phyloP scores from a whole-genome alignment of 768 basidiomycete species.

The Mycena vulgaris region DNA sequence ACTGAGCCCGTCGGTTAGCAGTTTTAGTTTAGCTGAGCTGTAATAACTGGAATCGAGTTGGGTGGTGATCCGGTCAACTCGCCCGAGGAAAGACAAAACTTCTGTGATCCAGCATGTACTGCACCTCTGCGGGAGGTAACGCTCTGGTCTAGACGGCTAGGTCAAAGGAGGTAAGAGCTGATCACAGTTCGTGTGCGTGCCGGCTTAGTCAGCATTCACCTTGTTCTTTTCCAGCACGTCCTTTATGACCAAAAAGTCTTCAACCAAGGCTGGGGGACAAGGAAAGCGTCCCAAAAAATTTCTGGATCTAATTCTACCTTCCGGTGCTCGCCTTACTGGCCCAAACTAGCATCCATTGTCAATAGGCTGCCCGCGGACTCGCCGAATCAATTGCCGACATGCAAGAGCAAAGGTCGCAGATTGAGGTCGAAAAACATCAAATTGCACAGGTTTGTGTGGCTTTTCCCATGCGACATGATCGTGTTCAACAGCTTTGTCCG shows the following conservation, averaged over 20 bases:
- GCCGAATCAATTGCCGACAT: slow-evolving; percentile 61
- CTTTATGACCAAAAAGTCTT: slow-evolving; percentile 11
- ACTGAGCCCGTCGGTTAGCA: slow-evolving; percentile 25
- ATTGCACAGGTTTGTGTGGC: slow-evolving; percentile 53
- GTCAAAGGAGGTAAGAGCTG: background rate
- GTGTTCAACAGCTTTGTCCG: background rate
- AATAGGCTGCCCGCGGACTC: slow-evolving; percentile 62
- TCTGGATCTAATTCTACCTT: slow-evolving; percentile 52
- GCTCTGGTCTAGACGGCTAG: background rate
- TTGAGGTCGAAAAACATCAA: slow-evolving; percentile 57
- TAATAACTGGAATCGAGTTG: no score
- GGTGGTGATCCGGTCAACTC: slow-evolving; percentile 29
- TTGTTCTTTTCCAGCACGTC: slow-evolving; percentile 12
- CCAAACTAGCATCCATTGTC: slow-evolving; percentile 25
- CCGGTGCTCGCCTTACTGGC: background rate
- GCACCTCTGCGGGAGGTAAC: slow-evolving; percentile 9
- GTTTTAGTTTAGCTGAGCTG: slow-evolving; percentile 18
- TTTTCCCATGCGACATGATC: slow-evolving; percentile 36
- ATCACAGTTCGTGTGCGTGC: slow-evolving; percentile 1
- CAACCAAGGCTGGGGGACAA: no score
- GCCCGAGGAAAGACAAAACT: slow-evolving; percentile 19
- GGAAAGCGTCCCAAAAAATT: no score
- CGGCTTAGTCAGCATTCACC: background rate
- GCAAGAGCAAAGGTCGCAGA: slow-evolving; percentile 60
- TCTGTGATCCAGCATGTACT: slow-evolving; percentile 12